Evolutionary conservation across 495 filamentous ascomycete species (phyloP), one percentile per base, ranked within the genome.

Genomic region (Talaromyces trachyspermus): DNA sequence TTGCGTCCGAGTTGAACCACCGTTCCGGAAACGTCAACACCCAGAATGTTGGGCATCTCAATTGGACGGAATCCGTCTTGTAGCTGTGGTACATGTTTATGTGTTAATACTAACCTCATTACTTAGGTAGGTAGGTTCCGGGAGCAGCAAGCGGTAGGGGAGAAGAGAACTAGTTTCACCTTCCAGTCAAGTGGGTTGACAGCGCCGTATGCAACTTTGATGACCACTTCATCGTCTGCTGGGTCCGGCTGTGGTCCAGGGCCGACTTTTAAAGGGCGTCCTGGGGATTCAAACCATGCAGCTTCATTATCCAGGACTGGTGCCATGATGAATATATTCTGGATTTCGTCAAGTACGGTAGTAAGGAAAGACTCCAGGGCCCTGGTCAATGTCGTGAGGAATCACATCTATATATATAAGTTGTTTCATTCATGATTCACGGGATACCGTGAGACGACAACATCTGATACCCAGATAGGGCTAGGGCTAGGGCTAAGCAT

Each of bases 1-100:
- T 25, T 55, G 1, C 52, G 42, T 11, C 79, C 78, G 25, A 76
- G 62, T 19, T 60, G 66, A 9, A 57, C 62, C 10, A 84, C 62
- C 1, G 64, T 66, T 14, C 81, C 81, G 2, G 74, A 63, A 17
- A 76, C 56, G 50, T 83, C 81, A 47, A 52, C 54, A 33, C 80
- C 78, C 2, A 80, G 57, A 41, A 79, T 62, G 19, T 55, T 48
- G 0, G 78, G 78, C 20, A 19, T 41, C 5, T 19, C 15, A 25
- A 23, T 6, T 1, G 38, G 33, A 19, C 15, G 23, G 5, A 5
- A 3, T 23, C 18, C 3, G 18, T 41, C 38, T 25, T 41, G 38
- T 12, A 41, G 38, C 38, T 41, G n/a, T n/a, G n/a, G n/a, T n/a
- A n/a, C n/a, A n/a, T n/a, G n/a, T n/a, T n/a, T n/a, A n/a, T n/a